Percentiles rank a stretch among this genome's conserved stretches.
These are phyloP conservation scores for Flaveria linearis DNA, from an alignment of 129 eudicot species.

Conservation along the genomic window DNA sequence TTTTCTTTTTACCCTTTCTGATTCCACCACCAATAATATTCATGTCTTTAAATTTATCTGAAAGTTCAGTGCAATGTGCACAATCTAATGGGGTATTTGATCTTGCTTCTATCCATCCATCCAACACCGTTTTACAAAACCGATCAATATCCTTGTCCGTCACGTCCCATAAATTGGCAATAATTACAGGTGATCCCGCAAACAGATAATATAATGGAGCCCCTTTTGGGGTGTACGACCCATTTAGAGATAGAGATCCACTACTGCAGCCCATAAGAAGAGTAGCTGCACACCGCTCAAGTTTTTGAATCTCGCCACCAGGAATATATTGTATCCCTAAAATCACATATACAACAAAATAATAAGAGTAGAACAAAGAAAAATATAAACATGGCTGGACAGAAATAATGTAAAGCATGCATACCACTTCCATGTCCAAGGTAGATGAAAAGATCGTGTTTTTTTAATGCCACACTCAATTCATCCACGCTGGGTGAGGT, in stretches of 20 bases:
- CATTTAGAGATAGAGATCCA: slow-evolving; percentile 69
- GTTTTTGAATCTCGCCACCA: slow-evolving; percentile 68
- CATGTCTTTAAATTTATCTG: slow-evolving; percentile 42
- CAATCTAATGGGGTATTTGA: slow-evolving; percentile 45
- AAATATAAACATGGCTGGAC: not conserved
- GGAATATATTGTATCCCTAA: slow-evolving; percentile 95
- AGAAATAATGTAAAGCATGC: slow-evolving; percentile 22
- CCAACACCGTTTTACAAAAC: slow-evolving; percentile 83
- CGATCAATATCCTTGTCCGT: slow-evolving; percentile 97
- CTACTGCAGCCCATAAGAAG: slow-evolving; percentile 95
- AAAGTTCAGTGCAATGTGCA: slow-evolving; percentile 49
- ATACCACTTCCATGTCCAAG: slow-evolving; percentile 99
- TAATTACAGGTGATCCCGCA: slow-evolving; percentile 89
- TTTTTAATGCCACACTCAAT: slow-evolving; percentile 60
- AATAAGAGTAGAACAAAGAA: not conserved
- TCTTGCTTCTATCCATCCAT: slow-evolving; percentile 70
- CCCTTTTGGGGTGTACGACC: slow-evolving; percentile 75
- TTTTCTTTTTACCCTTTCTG: slow-evolving; percentile 44
- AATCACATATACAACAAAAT: slow-evolving; percentile 4
- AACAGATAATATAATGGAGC: slow-evolving; percentile 69
- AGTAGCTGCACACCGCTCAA: slow-evolving; percentile 76
- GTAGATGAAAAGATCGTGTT: slow-evolving; percentile 84
- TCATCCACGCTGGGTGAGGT: slow-evolving; percentile 64
- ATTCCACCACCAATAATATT: slow-evolving; percentile 37
- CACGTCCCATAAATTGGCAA: slow-evolving; percentile 96